Evolutionary conservation across 1,284 basidiomycete species (phyloP).

Genomic region (Pseudozyma sp.): DNA sequence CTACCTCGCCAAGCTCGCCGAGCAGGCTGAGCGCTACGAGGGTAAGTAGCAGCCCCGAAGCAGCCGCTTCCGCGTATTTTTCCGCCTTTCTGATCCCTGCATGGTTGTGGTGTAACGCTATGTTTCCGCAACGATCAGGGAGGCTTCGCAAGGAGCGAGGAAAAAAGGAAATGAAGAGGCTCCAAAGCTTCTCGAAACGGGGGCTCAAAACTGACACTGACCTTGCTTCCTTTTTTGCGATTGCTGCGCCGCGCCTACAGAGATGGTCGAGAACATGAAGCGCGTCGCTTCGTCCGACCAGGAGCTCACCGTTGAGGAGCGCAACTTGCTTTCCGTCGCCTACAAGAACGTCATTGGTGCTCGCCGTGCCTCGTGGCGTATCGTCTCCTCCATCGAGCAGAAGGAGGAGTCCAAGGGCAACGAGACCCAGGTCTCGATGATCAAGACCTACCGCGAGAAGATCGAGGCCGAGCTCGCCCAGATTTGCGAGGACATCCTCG

Average conservation of each 20-base stretch:
- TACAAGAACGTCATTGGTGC: conserved; percentile 99
- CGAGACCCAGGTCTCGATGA: conserved; percentile 96
- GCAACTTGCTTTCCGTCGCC: conserved; percentile 96
- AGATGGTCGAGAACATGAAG: conserved; percentile 70
- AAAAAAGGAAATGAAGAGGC: not conserved
- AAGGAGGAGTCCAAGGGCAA: conserved; percentile 99
- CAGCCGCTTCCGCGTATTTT: not conserved
- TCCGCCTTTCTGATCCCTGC: not conserved
- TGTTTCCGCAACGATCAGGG: too few relatives aligned
- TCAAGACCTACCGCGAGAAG: conserved; percentile 97
- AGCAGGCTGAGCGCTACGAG: conserved; percentile 69
- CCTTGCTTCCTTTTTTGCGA: not conserved
- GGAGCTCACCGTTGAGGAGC: conserved; percentile 97
- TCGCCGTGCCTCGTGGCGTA: conserved; percentile 97
- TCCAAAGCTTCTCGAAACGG: not conserved
- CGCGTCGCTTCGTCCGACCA: conserved; percentile 68
- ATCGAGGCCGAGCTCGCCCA: conserved; percentile 97
- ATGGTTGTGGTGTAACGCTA: not conserved
- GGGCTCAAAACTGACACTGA: conserved; percentile 6
- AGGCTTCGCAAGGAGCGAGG: too few relatives aligned
- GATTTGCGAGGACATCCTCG: conserved; percentile 99
- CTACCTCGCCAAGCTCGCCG: conserved; percentile 69
- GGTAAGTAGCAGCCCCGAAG: conserved; percentile 48
- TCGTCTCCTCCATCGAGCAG: conserved; percentile 99
- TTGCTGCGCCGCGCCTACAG: conserved; percentile 18